Percentiles rank a stretch among this genome's conserved stretches.
Evolutionary conservation across 1,284 basidiomycete genomes (phyloP).

Genomic region (Veloporphyrellus conicus): DNA sequence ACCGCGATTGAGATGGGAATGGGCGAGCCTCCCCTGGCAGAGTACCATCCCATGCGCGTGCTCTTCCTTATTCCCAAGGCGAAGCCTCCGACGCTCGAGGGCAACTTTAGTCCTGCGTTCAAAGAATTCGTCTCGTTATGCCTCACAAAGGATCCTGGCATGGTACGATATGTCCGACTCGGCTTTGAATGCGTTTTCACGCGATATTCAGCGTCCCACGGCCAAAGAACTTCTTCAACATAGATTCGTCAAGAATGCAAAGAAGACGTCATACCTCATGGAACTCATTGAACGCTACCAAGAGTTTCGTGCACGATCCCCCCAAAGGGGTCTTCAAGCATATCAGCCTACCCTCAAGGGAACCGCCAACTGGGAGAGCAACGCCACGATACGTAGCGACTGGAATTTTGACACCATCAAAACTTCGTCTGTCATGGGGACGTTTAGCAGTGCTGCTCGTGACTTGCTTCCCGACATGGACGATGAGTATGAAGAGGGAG

Average conservation of each 20-base stretch:
- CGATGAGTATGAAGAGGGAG: constrained; percentile 46
- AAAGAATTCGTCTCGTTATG: constrained; percentile 91
- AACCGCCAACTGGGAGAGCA: constrained; percentile 59
- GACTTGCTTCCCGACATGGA: constrained; percentile 61
- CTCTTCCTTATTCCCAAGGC: constrained; percentile 95
- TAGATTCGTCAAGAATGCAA: constrained; percentile 82
- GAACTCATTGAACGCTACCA: constrained; percentile 85
- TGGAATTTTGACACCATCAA: constrained; percentile 95
- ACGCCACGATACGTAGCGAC: constrained; percentile 76
- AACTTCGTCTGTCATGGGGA: constrained; percentile 68
- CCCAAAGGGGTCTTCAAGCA: constrained; percentile 49
- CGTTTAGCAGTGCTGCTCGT: constrained; percentile 62
- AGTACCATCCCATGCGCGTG: constrained; percentile 95
- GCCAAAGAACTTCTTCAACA: constrained; percentile 91
- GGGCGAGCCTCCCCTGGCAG: constrained; percentile 89
- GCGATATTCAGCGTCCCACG: constrained; percentile 65
- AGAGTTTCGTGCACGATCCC: constrained; percentile 59
- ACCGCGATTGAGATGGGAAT: constrained; percentile 95
- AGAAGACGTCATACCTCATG: constrained; percentile 75
- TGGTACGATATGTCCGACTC: constrained; percentile 44
- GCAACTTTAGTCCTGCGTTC: constrained; percentile 78
- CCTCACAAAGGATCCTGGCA: constrained; percentile 85
- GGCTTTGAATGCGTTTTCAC: constrained; percentile 16
- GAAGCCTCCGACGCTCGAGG: constrained; percentile 89
- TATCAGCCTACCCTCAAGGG: constrained; percentile 56